Evolutionary conservation across 495 filamentous ascomycete genomes (phyloP).

Genomic region (Aspergillus olivimuriae): DNA sequence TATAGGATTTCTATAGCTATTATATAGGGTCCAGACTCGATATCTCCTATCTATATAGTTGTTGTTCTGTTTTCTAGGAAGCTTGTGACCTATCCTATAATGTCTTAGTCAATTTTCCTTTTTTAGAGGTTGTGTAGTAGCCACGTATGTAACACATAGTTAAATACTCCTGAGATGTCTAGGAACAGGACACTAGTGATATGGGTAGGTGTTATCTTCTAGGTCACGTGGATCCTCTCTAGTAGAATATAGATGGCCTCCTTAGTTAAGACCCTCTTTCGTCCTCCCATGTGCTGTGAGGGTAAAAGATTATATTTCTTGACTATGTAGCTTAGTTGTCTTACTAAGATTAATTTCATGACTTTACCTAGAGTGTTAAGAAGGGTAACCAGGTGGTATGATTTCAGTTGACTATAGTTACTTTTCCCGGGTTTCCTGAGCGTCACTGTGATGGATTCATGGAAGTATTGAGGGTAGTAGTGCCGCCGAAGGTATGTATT

Average conservation of each 20-base stretch:
- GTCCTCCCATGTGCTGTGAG: constrained; percentile 7
- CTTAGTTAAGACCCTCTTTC: constrained; percentile 12
- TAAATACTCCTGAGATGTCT: constrained; percentile 23
- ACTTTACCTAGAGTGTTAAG: constrained; percentile 23
- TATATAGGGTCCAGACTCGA: not conserved
- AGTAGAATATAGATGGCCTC: constrained; percentile 16
- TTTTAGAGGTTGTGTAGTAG: constrained; percentile 19
- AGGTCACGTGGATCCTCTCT: constrained; percentile 15
- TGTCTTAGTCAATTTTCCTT: not conserved
- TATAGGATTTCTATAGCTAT: constrained; percentile 14
- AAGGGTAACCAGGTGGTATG: constrained; percentile 20
- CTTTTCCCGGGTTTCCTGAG: constrained; percentile 16
- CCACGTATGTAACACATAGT: constrained; percentile 19
- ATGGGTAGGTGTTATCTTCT: constrained; percentile 1
- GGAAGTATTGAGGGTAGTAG: constrained; percentile 12
- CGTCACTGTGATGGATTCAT: constrained; percentile 11
- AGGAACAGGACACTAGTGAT: constrained; percentile 12
- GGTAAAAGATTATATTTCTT: constrained; percentile 14
- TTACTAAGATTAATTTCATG: constrained; percentile 14
- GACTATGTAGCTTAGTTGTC: constrained; percentile 6
- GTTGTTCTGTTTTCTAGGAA: not conserved
- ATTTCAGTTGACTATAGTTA: constrained; percentile 13
- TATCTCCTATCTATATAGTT: not conserved
- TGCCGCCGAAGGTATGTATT: not conserved
- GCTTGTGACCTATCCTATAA: not conserved